Evolutionary conservation across 2,329 filamentous ascomycete species (phyloP), one percentile per base, ranked within the genome.

Genomic region (Nemania sp.): DNA sequence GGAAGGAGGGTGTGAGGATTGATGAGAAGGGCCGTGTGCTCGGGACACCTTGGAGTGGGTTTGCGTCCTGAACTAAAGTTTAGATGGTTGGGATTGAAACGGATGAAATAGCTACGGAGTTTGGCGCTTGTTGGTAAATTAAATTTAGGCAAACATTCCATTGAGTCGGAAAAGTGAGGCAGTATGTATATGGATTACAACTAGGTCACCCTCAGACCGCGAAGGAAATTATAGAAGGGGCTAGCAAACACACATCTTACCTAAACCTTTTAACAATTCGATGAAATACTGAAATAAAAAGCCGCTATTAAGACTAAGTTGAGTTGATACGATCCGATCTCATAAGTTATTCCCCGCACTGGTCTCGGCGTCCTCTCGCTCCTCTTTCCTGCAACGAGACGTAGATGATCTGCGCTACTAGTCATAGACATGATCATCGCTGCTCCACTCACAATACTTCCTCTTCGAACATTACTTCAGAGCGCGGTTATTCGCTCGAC

Each of bases 1-100:
- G 83, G 67, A 82, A 80, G 1, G 91, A 93, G 78, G 91, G 91
- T 1, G 88, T 93, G 10, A 80, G 79, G 70, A 88, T 93, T 73
- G 87, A 91, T 76, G 83, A 78, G 13, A 83, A 83, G 41, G 90
- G 89, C 0, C 86, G 82, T 71, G 84, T 92, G 54, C 64, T 90
- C 7, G 89, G 88, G 7, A 83, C 85, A n/a, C 84, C 86, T 1
- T 89, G 85, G 79, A 73, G 70, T 15, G 82, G 73, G 3, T 86
- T 85, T 18, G 29, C 45, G 2, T 68, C 45, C 24, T 68, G n/a
- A 63, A n/a, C n/a, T 7, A 11, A 57, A 7, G 4, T 18, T 10
- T 55, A 6, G n/a, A 13, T 13, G 26, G 20, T 27, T 53, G 15
- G 18, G 35, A 11, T 35, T 35, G 26, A n/a, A 15, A 38, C 18